Conservation (phyloP, 2,329 filamentous ascomycete species). For the Fusarium sublunatum region DNA sequence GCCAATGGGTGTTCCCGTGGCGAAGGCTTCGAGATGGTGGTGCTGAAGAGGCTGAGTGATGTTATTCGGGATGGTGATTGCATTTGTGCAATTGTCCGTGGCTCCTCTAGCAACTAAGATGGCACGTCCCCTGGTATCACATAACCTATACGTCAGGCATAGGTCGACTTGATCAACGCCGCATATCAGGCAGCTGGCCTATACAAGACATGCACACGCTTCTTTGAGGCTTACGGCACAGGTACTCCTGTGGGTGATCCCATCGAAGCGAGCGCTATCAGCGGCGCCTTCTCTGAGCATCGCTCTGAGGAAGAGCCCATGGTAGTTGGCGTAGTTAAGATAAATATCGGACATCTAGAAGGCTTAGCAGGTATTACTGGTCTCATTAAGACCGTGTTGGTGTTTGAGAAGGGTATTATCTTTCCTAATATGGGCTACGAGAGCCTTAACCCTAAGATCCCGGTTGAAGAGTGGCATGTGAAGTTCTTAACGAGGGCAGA, state of each 20-base stretch:
- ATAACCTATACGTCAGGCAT: slow-evolving; percentile 3
- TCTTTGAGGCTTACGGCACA: slow-evolving; percentile 11
- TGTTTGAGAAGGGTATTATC: slow-evolving; percentile 7
- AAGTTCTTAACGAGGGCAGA: slow-evolving; percentile 12
- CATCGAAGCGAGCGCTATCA: slow-evolving; percentile 12
- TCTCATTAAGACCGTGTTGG: slow-evolving; percentile 6
- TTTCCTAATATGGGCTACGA: slow-evolving; percentile 8
- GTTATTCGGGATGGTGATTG: slow-evolving; percentile 7
- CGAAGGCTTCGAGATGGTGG: slow-evolving; percentile 2
- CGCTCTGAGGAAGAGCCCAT: slow-evolving; percentile 1
- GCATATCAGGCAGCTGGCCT: slow-evolving; percentile 2
- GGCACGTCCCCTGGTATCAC: slow-evolving; percentile 10
- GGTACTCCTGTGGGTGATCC: slow-evolving; percentile 9
- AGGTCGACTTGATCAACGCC: slow-evolving; percentile 8
- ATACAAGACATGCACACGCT: neutral
- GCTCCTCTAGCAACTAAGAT: slow-evolving; percentile 8
- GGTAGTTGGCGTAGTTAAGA: slow-evolving; percentile 6
- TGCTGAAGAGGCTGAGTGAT: slow-evolving; percentile 8
- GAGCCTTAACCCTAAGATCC: slow-evolving; percentile 5
- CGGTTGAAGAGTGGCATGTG: slow-evolving; percentile 4
- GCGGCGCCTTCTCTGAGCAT: slow-evolving; percentile 3
- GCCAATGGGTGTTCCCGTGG: slow-evolving; percentile 7
- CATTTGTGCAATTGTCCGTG: slow-evolving; percentile 9
- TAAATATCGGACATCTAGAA: slow-evolving; percentile 6
- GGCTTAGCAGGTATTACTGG: slow-evolving; percentile 3